Percentiles rank a stretch among this genome's conserved stretches.
Evolutionary conservation across 2,329 filamentous ascomycete genomes (phyloP).

Genomic region (Trichoderma asperellum): DNA sequence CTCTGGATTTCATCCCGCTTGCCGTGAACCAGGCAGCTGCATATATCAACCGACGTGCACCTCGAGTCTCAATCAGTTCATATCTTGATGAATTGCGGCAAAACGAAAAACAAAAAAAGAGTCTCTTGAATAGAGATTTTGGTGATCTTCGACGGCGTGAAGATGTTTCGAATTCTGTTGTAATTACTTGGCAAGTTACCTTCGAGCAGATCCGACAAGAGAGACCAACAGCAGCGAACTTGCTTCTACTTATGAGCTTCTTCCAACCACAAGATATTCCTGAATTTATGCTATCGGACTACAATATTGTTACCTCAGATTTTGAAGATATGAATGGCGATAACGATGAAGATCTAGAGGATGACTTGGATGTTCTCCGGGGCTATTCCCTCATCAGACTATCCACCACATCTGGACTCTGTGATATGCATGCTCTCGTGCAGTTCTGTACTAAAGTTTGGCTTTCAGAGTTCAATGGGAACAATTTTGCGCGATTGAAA

Average conservation of each 20-base stretch:
- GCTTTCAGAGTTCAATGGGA: neutral
- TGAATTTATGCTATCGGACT: slow-evolving; percentile 27
- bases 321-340: neutral
- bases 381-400: slow-evolving; percentile 32
- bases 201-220: neutral
- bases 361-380: neutral
- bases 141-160: neutral
- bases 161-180: neutral
- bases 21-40: slow-evolving; percentile 37
- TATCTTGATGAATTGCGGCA: slow-evolving; percentile 40
- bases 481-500: neutral
- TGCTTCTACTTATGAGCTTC: slow-evolving; percentile 53
- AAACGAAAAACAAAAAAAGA: neutral
- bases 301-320: neutral
- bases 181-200: neutral
- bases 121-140: neutral
- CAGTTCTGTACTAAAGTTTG: slow-evolving; percentile 34
- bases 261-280: slow-evolving; percentile 51
- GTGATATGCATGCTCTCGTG: slow-evolving; percentile 33
- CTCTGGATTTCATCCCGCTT: slow-evolving; percentile 36
- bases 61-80: slow-evolving; percentile 36
- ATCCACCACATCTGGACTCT: slow-evolving; percentile 10
- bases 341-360: neutral
- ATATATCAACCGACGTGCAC: slow-evolving; percentile 35
- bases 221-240: slow-evolving; percentile 43